These are phyloP conservation scores for Leccinellum albellum DNA, from an alignment of 768 basidiomycete species.

Conservation along the genomic window DNA sequence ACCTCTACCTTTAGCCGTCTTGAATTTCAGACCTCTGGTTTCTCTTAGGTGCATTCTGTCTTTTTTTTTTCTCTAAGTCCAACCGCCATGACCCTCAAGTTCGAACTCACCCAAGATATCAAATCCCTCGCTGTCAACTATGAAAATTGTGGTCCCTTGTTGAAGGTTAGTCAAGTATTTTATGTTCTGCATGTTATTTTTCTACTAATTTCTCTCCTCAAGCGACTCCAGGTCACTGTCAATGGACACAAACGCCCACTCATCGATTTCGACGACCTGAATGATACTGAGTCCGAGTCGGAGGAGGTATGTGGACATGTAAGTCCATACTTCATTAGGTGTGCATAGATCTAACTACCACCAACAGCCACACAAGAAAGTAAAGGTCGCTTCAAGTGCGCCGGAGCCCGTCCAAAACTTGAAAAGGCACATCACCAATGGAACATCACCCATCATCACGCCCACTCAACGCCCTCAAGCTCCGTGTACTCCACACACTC, in stretches of 20 bases:
- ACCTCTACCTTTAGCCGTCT: not conserved
- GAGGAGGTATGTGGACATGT: not conserved
- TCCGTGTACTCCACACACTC: too few relatives aligned
- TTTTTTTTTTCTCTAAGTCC: not conserved
- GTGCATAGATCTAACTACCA: too few relatives aligned
- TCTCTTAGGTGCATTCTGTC: too few relatives aligned
- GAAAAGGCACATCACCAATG: too few relatives aligned
- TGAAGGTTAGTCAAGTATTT: not conserved
- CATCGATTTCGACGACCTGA: not conserved
- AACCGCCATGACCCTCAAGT: not conserved
- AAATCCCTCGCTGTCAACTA: not conserved
- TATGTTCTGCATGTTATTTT: not conserved
- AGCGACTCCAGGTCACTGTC: not conserved
- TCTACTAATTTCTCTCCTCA: not conserved
- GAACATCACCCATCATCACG: too few relatives aligned
- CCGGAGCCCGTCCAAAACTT: too few relatives aligned
- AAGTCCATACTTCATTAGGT: constrained; percentile 2
- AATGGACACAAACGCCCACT: not conserved
- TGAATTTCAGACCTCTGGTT: not conserved
- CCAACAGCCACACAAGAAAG: too few relatives aligned
- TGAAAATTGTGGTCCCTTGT: not conserved
- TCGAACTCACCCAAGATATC: not conserved
- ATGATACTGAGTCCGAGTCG: not conserved
- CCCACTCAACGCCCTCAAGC: too few relatives aligned
- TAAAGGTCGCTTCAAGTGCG: too few relatives aligned